These are phyloP conservation scores for Pisolithus thermaeus DNA, from an alignment of 1,284 basidiomycete genomes.

Conservation along the genomic window DNA sequence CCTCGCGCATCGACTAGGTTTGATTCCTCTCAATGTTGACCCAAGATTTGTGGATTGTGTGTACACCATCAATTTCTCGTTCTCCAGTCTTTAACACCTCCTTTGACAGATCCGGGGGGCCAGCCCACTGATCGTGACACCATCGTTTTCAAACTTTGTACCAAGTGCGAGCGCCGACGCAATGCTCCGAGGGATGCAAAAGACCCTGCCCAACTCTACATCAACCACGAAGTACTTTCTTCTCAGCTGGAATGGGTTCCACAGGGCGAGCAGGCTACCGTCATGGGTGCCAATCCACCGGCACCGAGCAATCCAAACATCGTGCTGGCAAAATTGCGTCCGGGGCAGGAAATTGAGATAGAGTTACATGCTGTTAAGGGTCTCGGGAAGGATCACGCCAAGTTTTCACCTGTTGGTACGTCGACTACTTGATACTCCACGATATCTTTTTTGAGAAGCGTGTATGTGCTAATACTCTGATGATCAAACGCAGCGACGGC, in stretches of 20 bases:
- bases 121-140: conserved; percentile 87
- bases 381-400: conserved; percentile 95
- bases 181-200: conserved; percentile 50
- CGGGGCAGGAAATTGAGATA: conserved; percentile 80
- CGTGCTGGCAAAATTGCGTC: conserved; percentile 89
- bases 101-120: conserved; percentile 35
- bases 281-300: conserved; percentile 52
- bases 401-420: conserved; percentile 94
- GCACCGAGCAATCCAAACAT: conserved; percentile 79
- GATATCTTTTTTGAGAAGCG: not conserved
- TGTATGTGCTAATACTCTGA: conserved; percentile 1
- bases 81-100: not conserved
- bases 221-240: conserved; percentile 72
- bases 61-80: conserved; percentile 23
- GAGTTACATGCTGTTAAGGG: conserved; percentile 94
- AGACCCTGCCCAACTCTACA: conserved; percentile 63
- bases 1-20: conserved; percentile 83
- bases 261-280: conserved; percentile 74
- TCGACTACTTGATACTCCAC: conserved; percentile 8
- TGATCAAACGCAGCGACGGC: conserved; percentile 65
- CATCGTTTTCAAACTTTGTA: conserved; percentile 79
- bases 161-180: conserved; percentile 65
- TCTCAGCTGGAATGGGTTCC: conserved; percentile 79
- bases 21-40: conserved; percentile 87
- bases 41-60: conserved; percentile 57